phyloP scores from a whole-genome alignment of 2,329 filamentous ascomycete genomes.

The Thielaviopsis ethacetica region DNA sequence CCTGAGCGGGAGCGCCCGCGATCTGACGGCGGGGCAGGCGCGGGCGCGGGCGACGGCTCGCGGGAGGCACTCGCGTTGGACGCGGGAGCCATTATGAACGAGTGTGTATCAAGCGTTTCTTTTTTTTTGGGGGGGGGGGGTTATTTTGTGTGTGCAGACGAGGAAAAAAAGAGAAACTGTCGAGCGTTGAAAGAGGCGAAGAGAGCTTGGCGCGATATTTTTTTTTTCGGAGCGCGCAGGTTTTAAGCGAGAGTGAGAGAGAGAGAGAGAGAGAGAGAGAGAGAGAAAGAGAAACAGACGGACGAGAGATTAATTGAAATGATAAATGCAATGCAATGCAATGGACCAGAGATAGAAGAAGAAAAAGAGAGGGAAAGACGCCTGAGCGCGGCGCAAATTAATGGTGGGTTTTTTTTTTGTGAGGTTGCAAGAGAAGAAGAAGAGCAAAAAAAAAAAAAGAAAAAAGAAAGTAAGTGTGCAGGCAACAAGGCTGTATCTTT shows the following conservation, averaged over 20 bases:
- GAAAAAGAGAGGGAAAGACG: too few species aligned
- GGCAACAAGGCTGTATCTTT: background rate
- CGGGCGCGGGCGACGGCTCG: background rate
- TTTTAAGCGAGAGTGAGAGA: background rate
- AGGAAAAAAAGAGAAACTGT: too few species aligned
- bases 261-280: background rate
- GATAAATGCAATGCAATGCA: too few species aligned
- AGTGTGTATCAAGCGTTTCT: background rate
- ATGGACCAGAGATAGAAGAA: too few species aligned
- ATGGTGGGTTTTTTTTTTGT: too few species aligned
- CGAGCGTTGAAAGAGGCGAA: too few species aligned
- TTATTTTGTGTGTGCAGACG: too few species aligned
- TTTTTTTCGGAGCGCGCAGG: too few species aligned
- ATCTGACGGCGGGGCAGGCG: background rate
- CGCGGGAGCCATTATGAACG: conserved; percentile 1
- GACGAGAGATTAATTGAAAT: too few species aligned
- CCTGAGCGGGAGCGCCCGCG: conserved; percentile 18
- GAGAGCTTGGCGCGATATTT: too few species aligned
- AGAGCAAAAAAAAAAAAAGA: background rate
- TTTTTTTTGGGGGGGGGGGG: background rate
- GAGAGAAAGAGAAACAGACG: too few species aligned
- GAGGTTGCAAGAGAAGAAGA: background rate
- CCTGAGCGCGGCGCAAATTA: too few species aligned
- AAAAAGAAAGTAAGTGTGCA: background rate
- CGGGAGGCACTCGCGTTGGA: conserved; percentile 2